A percentile compares a stretch with the other conserved stretches of the same genome.
Evolutionary conservation across 2,329 filamentous ascomycete genomes (phyloP).

Genomic region (Blastomyces parvus): DNA sequence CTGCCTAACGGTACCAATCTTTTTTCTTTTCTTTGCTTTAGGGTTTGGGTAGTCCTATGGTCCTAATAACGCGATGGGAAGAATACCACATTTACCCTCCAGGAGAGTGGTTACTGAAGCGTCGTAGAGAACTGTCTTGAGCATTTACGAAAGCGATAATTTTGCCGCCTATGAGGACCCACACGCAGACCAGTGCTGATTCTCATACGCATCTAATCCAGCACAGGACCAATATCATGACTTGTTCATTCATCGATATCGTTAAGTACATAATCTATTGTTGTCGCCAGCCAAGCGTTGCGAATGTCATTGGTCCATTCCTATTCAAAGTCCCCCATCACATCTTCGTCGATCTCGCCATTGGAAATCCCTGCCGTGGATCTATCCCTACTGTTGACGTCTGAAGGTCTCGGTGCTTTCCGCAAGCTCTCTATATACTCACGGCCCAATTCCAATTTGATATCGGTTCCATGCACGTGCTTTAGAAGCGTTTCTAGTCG

Average conservation of each 20-base stretch:
- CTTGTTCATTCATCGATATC: background rate
- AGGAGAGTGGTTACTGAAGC: background rate
- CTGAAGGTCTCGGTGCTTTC: conserved; percentile 35
- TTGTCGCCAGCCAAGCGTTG: background rate
- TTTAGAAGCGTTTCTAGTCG: conserved; percentile 44
- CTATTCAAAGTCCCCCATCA: conserved; percentile 29
- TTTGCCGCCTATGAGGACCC: background rate
- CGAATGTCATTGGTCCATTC: background rate
- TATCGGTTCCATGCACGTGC: conserved; percentile 46
- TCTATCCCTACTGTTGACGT: conserved; percentile 18
- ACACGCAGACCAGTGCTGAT: background rate
- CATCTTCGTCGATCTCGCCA: conserved; percentile 29
- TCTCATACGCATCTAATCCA: background rate
- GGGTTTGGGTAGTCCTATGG: background rate
- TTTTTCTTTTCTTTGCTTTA: background rate
- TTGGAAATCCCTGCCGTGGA: conserved; percentile 9
- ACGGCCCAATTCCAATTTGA: conserved; percentile 47
- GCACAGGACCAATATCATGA: background rate
- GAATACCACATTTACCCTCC: background rate
- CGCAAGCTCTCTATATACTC: conserved; percentile 49
- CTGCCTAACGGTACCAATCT: background rate
- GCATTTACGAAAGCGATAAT: background rate
- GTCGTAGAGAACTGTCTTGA: background rate
- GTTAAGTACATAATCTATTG: background rate
- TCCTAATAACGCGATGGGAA: background rate